Evolutionary conservation across 306 rosid species (phyloP).

Genomic region (Inga leiocalycina): DNA sequence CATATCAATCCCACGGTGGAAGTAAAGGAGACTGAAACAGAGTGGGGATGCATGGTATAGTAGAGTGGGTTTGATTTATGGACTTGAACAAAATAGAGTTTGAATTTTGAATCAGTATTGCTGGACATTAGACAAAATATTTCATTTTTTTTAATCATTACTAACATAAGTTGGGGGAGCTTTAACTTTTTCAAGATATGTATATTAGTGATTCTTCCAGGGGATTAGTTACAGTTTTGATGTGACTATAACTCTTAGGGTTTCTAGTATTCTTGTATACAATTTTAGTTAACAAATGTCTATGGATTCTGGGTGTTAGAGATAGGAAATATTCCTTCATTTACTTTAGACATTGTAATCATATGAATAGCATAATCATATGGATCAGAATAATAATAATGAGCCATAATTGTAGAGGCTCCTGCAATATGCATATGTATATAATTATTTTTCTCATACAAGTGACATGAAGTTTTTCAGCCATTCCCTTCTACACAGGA

Average conservation of each 20-base stretch:
- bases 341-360: neutral
- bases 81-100: neutral
- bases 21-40: constrained; percentile 20
- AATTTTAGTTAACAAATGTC: constrained; percentile 12
- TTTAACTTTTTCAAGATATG: constrained; percentile 4
- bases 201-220: constrained; percentile 14
- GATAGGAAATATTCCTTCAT: neutral
- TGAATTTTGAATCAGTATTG: neutral
- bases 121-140: neutral
- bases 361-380: neutral
- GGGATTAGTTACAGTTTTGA: neutral
- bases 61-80: constrained; percentile 32
- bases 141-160: constrained; percentile 3
- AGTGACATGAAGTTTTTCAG: neutral
- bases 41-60: constrained; percentile 14
- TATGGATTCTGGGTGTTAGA: neutral
- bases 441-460: neutral
- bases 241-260: constrained; percentile 8
- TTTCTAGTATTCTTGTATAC: constrained; percentile 23
- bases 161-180: constrained; percentile 13
- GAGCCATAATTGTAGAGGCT: neutral
- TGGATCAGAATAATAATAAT: neutral
- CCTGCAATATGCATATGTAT: neutral
- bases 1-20: constrained; percentile 9
- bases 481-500: neutral